Percentiles rank a stretch among this genome's conserved stretches.
Conservation (phyloP, 2,329 filamentous ascomycete species). For the Arthroderma sp. region DNA sequence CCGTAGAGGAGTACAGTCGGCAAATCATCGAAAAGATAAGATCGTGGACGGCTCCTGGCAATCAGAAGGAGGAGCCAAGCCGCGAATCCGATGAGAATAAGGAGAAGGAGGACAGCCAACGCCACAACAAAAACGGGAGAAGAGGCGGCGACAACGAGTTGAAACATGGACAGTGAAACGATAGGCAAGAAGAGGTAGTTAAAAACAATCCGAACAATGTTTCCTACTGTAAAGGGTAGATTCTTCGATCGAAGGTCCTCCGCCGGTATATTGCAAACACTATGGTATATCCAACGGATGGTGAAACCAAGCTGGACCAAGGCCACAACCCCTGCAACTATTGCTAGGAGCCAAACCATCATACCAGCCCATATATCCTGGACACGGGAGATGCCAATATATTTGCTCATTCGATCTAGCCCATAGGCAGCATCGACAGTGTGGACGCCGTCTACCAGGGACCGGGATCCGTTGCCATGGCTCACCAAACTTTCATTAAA, state of each 20-base stretch:
- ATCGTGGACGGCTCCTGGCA: slow-evolving; percentile 64
- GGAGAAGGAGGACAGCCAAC: slow-evolving; percentile 60
- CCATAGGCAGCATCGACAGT: slow-evolving; percentile 64
- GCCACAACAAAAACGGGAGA: slow-evolving; percentile 61
- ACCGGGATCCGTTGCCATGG: slow-evolving; percentile 50
- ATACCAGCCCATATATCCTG: slow-evolving; percentile 87
- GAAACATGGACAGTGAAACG: slow-evolving; percentile 76
- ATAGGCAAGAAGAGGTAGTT: slow-evolving; percentile 86
- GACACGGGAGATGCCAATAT: slow-evolving; percentile 63
- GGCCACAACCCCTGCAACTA: slow-evolving; percentile 54
- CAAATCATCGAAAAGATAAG: slow-evolving; percentile 84
- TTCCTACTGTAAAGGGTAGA: slow-evolving; percentile 69
- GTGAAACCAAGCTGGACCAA: slow-evolving; percentile 67
- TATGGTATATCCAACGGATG: slow-evolving; percentile 61
- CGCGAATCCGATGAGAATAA: slow-evolving; percentile 59
- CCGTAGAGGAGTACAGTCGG: slow-evolving; percentile 81
- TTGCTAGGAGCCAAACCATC: slow-evolving; percentile 76
- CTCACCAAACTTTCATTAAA: slow-evolving; percentile 86
- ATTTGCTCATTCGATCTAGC: slow-evolving; percentile 62
- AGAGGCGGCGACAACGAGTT: slow-evolving; percentile 60
- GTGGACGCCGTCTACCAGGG: slow-evolving; percentile 76
- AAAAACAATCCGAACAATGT: slow-evolving; percentile 72
- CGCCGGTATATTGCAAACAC: slow-evolving; percentile 57
- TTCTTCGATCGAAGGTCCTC: slow-evolving; percentile 88
- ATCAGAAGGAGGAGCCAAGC: slow-evolving; percentile 72